Conservation (phyloP, 441 rosid species). For the Aquilaria agallochum region DNA sequence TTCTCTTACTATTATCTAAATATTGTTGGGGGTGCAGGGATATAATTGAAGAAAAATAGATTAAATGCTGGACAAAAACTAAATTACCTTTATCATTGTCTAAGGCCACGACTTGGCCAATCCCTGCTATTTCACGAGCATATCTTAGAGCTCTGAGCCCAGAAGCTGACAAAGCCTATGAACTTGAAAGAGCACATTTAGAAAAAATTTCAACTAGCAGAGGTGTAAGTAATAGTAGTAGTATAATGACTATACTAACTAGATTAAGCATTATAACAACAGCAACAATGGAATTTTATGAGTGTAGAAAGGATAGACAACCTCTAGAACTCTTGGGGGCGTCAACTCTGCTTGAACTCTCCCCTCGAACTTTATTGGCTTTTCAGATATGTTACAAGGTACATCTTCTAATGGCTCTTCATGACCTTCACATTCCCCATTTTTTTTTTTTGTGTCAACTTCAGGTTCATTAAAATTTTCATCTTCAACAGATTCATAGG, state of each 20-base stretch:
- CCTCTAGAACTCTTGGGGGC: slow-evolving; percentile 95
- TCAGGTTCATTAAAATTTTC: slow-evolving; percentile 28
- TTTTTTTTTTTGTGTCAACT: slow-evolving; percentile 30
- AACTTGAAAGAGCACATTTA: slow-evolving; percentile 13
- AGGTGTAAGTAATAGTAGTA: not conserved
- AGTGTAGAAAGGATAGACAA: slow-evolving; percentile 12
- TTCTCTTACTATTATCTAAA: too few relatives aligned
- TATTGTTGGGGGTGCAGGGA: too few relatives aligned
- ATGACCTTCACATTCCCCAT: slow-evolving; percentile 40
- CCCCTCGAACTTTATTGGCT: slow-evolving; percentile 39
- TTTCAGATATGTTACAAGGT: slow-evolving; percentile 35
- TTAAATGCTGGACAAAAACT: not conserved
- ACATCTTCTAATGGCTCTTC: slow-evolving; percentile 40
- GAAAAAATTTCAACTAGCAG: slow-evolving; percentile 2
- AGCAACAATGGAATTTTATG: not conserved
- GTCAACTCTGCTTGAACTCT: slow-evolving; percentile 54
- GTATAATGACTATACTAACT: too few relatives aligned
- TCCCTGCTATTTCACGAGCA: slow-evolving; percentile 86
- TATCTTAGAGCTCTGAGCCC: slow-evolving; percentile 93
- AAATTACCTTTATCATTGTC: slow-evolving; percentile 85
- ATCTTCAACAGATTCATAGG: slow-evolving; percentile 28
- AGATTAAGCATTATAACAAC: slow-evolving; percentile 2
- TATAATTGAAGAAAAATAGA: too few relatives aligned
- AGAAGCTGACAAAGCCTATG: slow-evolving; percentile 91
- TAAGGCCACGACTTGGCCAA: slow-evolving; percentile 91